phyloP scores from a whole-genome alignment of 2,329 filamentous ascomycete genomes.

The Botrytis medusae region DNA sequence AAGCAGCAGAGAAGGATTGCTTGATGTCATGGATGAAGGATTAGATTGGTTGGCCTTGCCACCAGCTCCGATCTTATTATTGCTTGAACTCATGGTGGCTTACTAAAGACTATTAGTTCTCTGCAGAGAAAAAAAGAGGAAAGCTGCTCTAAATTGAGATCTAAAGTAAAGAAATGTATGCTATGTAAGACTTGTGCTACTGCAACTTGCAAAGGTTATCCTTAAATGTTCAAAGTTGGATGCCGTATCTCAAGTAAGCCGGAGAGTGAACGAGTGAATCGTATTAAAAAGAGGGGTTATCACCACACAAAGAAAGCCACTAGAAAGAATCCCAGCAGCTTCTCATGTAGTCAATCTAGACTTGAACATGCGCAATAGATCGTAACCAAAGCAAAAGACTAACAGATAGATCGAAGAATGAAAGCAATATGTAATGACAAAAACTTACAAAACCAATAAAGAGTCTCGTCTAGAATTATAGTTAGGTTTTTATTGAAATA shows the following conservation, averaged over 20 bases:
- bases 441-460: slow-evolving; percentile 5
- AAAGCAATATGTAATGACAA: neutral
- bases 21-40: slow-evolving; percentile 51
- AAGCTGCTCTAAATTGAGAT: neutral
- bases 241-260: neutral
- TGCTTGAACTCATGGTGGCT: slow-evolving; percentile 32
- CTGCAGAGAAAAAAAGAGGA: neutral
- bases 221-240: neutral
- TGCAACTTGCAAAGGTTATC: neutral
- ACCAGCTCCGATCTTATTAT: slow-evolving; percentile 27
- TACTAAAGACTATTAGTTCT: neutral
- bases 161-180: neutral
- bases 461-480: neutral
- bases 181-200: neutral
- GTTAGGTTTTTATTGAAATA: neutral
- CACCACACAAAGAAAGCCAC: slow-evolving; percentile 1
- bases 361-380: neutral
- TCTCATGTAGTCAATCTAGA: neutral
- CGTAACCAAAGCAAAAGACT: neutral
- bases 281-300: neutral
- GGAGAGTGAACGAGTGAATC: slow-evolving; percentile 9
- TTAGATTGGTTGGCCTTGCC: slow-evolving; percentile 50
- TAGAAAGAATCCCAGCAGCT: neutral
- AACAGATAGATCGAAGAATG: neutral
- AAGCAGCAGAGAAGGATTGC: slow-evolving; percentile 63